Base-by-base conservation (phyloP, 192 early-diverging fungal genomes). In the Backusella australiensis region DNA sequence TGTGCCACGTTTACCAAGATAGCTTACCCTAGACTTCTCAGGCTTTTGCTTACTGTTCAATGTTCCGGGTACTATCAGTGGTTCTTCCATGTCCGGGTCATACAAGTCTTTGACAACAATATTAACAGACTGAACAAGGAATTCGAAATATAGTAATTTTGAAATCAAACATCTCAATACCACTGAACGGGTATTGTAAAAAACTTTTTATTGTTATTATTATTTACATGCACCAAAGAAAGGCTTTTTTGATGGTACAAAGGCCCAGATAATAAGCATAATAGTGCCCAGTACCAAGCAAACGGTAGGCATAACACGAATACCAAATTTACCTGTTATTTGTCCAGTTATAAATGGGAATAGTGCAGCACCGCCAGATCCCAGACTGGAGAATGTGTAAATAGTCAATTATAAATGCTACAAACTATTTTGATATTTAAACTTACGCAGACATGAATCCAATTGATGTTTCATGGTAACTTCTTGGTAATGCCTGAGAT, bases 401-500 rank as follows among this genome's bases (percentile, higher is more conserved):
- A 75, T 4, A 21, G 32, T 32, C 32, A 32, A 32, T 32, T 32
- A 32, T 32, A 32, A 32, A 78, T 49, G 0, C 4, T 1, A 12
- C 12, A 71, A 26, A 2, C 23, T 7, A 69, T 23, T 21, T 69
- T 7, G 34, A 32, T 32, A 32, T 32, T 32, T 32, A 26, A 9
- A 76, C 68, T 70, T 71, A 76, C 73, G 78, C 78, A 35, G 69
- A 41, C 15, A 80, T 69, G 67, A 83, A 83, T 41, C 82, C 82
- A 59, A 83, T 71, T 0, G 78, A 73, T 5, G 78, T 83, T 5
- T 78, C 75, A 67, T 74, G 72, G 44, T 80, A 49, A 14, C 74
- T 39, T 32, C 68, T 71, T 4, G 82, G 78, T 2, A 83, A 42
- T 0, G 32, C 32, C 44, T 80, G 49, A 17, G 78, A 79, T 14